These are phyloP conservation scores for Trichoderma sp. DNA, from an alignment of 2,329 filamentous ascomycete species.

Conservation along the genomic window DNA sequence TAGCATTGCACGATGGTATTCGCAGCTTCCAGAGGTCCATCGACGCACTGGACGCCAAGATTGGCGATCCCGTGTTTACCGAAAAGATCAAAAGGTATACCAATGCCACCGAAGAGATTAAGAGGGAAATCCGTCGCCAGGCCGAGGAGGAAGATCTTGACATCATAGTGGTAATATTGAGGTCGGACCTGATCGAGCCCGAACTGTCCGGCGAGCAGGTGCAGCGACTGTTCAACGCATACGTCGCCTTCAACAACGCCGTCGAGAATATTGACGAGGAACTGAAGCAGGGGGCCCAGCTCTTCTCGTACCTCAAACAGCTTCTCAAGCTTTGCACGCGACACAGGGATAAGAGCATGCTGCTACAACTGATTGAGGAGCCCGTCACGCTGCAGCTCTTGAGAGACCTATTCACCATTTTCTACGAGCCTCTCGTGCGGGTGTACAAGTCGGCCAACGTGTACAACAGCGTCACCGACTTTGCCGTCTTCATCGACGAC, in stretches of 20 bases:
- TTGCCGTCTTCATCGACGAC: slow-evolving; percentile 89
- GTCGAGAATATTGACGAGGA: slow-evolving; percentile 90
- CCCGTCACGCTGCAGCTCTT: slow-evolving; percentile 96
- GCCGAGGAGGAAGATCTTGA: slow-evolving; percentile 75
- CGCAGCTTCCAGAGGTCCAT: slow-evolving; percentile 84
- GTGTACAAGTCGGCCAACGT: slow-evolving; percentile 99
- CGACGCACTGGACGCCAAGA: slow-evolving; percentile 72
- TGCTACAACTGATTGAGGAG: slow-evolving; percentile 93
- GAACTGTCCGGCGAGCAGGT: slow-evolving; percentile 74
- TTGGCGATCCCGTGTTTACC: slow-evolving; percentile 78
- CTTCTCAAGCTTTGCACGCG: slow-evolving; percentile 88
- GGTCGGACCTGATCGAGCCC: slow-evolving; percentile 75
- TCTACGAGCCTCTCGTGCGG: slow-evolving; percentile 94
- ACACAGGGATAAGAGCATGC: slow-evolving; percentile 95
- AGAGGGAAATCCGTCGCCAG: slow-evolving; percentile 72
- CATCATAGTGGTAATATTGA: slow-evolving; percentile 79
- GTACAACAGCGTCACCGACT: slow-evolving; percentile 96
- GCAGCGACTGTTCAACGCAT: slow-evolving; percentile 86
- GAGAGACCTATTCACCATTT: slow-evolving; percentile 95
- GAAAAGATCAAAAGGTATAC: slow-evolving; percentile 81
- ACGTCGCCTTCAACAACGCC: slow-evolving; percentile 89
- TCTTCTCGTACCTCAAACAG: slow-evolving; percentile 95
- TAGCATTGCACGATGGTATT: slow-evolving; percentile 90
- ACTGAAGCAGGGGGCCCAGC: slow-evolving; percentile 82
- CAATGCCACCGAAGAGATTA: slow-evolving; percentile 72